Evolutionary conservation across 805 yeast genomes (phyloP).

Genomic region (Candida quercuum): DNA sequence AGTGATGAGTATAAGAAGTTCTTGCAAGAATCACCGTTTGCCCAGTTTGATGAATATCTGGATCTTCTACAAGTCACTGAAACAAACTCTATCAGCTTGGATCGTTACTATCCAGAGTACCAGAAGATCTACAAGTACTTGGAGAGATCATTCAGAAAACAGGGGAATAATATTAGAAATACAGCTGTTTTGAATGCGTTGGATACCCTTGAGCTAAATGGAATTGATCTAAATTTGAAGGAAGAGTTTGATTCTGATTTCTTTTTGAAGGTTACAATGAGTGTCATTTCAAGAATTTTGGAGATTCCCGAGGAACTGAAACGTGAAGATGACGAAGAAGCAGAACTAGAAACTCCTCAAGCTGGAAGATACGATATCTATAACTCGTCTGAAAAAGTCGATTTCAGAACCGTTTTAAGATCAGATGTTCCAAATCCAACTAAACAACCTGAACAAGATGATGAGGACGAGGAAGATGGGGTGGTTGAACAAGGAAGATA

Average conservation of each 20-base stretch:
- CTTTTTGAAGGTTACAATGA: constrained; percentile 29
- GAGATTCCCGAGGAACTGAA: constrained; percentile 48
- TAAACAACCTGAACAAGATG: too few species aligned
- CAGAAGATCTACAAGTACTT: constrained; percentile 18
- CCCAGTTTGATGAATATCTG: constrained; percentile 26
- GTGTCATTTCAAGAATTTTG: constrained; percentile 53
- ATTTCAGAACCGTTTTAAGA: too few species aligned
- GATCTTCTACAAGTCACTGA: constrained; percentile 28
- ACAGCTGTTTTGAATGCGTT: constrained; percentile 15
- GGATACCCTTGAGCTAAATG: constrained; percentile 19
- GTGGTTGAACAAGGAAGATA: constrained; percentile 4
- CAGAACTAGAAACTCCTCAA: constrained; percentile 4
- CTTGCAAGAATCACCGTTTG: constrained; percentile 19
- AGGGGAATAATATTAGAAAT: constrained; percentile 15
- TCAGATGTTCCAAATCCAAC: too few species aligned
- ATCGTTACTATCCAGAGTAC: constrained; percentile 24
- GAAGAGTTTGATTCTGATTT: constrained; percentile 9
- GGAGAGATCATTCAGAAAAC: constrained; percentile 14
- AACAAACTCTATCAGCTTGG: constrained; percentile 22
- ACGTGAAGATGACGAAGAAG: constrained; percentile 5
- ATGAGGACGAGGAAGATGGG: too few species aligned
- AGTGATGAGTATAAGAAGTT: constrained; percentile 5
- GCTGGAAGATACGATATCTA: too few species aligned
- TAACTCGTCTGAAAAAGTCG: too few species aligned
- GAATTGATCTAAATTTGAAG: constrained; percentile 16